Percentiles rank a stretch among this genome's conserved stretches.
phyloP scores from a whole-genome alignment of 257 asterid genomes.

The Handroanthus guayacan region DNA sequence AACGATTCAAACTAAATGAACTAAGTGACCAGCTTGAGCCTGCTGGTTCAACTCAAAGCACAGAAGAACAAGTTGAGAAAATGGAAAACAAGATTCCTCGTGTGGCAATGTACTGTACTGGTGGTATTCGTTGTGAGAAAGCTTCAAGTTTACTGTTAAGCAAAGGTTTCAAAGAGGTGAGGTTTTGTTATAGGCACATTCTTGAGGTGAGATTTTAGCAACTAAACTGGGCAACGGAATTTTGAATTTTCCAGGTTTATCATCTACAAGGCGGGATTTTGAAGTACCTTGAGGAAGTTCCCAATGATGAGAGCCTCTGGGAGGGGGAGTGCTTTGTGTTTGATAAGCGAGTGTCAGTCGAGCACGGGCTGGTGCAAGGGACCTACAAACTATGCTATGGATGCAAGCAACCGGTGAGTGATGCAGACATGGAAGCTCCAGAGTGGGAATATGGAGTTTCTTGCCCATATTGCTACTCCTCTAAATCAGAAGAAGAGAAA shows the following conservation, averaged over 20 bases:
- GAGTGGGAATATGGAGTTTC: slow-evolving; percentile 89
- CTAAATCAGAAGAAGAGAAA: slow-evolving; percentile 93
- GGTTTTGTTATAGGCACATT: neutral
- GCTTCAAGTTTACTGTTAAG: slow-evolving; percentile 92
- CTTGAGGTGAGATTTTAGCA: no score
- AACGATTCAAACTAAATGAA: slow-evolving; percentile 52
- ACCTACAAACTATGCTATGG: slow-evolving; percentile 92
- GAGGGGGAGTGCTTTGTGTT: slow-evolving; percentile 96
- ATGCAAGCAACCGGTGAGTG: slow-evolving; percentile 91
- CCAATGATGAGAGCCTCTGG: slow-evolving; percentile 83
- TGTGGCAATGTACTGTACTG: slow-evolving; percentile 99
- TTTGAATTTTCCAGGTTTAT: slow-evolving; percentile 67
- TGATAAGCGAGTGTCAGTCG: slow-evolving; percentile 95
- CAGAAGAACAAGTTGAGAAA: slow-evolving; percentile 47
- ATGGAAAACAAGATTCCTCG: slow-evolving; percentile 64
- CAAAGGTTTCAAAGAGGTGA: slow-evolving; percentile 92
- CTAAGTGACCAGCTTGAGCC: slow-evolving; percentile 41
- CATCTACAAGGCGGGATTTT: slow-evolving; percentile 94
- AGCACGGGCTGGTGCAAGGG: slow-evolving; percentile 88
- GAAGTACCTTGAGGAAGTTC: slow-evolving; percentile 95
- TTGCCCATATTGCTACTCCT: slow-evolving; percentile 84
- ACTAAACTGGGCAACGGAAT: no score
- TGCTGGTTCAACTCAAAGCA: slow-evolving; percentile 41
- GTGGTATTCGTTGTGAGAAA: slow-evolving; percentile 99
- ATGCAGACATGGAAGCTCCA: slow-evolving; percentile 88